Conservation (phyloP, 2,329 filamentous ascomycete genomes). For the Sarocladiaceae sp. region DNA sequence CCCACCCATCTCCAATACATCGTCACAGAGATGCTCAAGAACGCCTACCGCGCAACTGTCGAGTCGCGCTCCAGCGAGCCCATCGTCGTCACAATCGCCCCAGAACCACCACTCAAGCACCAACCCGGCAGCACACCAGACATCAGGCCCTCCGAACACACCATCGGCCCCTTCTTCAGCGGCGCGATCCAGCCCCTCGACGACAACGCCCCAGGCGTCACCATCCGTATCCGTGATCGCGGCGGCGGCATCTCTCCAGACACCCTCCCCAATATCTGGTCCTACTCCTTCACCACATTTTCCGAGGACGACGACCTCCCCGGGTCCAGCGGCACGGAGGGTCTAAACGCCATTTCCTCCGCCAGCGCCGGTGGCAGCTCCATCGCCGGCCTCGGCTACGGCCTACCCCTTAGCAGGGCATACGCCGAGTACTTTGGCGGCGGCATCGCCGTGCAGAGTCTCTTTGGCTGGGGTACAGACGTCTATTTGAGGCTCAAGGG, state of each 20-base stretch:
- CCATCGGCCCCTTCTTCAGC: conserved; percentile 33
- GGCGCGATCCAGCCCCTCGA: conserved; percentile 52
- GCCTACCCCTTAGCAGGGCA: conserved; percentile 79
- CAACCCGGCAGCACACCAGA: conserved; percentile 16
- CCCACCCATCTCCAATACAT: conserved; percentile 98
- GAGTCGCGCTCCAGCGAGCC: conserved; percentile 78
- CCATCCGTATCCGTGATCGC: conserved; percentile 91
- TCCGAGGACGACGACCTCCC: conserved; percentile 45
- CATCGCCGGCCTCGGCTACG: conserved; percentile 90
- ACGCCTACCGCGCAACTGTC: conserved; percentile 88
- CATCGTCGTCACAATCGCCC: conserved; percentile 87
- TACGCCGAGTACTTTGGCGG: conserved; percentile 99
- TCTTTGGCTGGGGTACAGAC: conserved; percentile 85
- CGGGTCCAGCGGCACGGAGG: conserved; percentile 37
- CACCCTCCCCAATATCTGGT: conserved; percentile 83
- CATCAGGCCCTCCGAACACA: conserved; percentile 27
- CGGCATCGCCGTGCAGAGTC: conserved; percentile 87
- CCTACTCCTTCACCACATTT: conserved; percentile 96
- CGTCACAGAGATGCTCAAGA: conserved; percentile 91
- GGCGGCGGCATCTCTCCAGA: conserved; percentile 87
- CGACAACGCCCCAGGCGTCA: conserved; percentile 73
- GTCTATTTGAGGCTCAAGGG: conserved; percentile 61
- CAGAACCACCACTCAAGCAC: conserved; percentile 41
- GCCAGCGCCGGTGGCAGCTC: conserved; percentile 69
- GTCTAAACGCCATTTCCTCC: conserved; percentile 67